A percentile compares a stretch with the other conserved stretches of the same genome.
Evolutionary conservation across 2,329 filamentous ascomycete species (phyloP).

Genomic region (Aspergillus luchuensis): DNA sequence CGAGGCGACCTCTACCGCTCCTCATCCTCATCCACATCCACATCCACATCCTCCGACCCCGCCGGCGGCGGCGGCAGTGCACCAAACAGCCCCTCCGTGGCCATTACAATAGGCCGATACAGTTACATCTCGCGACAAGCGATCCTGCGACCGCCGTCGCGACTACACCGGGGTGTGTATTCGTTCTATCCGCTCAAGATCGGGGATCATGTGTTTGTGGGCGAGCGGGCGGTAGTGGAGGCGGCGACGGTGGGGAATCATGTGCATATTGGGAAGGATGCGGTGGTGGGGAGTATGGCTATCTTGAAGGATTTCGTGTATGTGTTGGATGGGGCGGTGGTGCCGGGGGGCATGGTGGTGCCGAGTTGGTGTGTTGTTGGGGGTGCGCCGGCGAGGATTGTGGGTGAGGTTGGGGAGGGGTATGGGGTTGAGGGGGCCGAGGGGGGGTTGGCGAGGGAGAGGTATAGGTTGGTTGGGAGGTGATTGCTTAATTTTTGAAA

Average conservation of each 20-base stretch:
- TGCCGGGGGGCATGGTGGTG: constrained; percentile 87
- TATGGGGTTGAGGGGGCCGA: constrained; percentile 50
- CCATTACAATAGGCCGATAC: constrained; percentile 87
- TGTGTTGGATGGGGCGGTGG: constrained; percentile 79
- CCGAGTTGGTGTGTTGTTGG: constrained; percentile 92
- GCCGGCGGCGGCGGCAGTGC: constrained; percentile 25
- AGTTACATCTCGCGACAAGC: constrained; percentile 81
- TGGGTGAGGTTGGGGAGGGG: constrained; percentile 69
- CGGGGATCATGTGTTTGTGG: constrained; percentile 92
- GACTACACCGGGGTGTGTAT: constrained; percentile 70
- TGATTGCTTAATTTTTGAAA: constrained; percentile 13
- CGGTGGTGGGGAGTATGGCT: constrained; percentile 79
- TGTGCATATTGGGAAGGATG: constrained; percentile 78
- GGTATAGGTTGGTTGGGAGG: constrained; percentile 43
- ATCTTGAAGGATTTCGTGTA: constrained; percentile 93
- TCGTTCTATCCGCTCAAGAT: constrained; percentile 81
- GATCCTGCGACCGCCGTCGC: constrained; percentile 78
- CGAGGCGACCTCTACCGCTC: constrained; percentile 78
- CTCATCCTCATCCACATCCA: constrained; percentile 34
- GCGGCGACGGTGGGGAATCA: constrained; percentile 82
- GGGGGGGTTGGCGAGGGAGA: constrained; percentile 47
- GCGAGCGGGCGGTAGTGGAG: constrained; percentile 72
- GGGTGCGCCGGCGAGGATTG: constrained; percentile 73
- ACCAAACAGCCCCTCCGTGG: constrained; percentile 38
- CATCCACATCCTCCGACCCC: constrained; percentile 33